phyloP scores from a whole-genome alignment of 306 rosid genomes.

The Lathyrus sativus region DNA sequence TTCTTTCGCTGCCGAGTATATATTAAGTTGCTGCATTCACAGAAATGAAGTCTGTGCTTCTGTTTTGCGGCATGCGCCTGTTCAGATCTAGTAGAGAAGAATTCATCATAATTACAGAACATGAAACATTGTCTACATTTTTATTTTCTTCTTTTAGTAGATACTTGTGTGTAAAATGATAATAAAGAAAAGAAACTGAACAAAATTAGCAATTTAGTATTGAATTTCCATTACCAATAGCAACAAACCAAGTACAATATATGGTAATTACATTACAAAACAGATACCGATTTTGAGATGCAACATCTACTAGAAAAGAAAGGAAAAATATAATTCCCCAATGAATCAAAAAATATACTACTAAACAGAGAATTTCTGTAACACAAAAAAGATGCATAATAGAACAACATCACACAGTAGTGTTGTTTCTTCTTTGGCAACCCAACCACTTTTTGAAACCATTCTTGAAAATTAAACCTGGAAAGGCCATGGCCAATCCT shows the following conservation, averaged over 20 bases:
- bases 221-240: not conserved
- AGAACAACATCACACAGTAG: not conserved
- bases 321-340: constrained; percentile 28
- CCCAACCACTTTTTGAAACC: not conserved
- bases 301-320: no score
- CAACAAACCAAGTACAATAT: not conserved
- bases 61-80: no score
- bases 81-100: no score
- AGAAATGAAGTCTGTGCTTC: no score
- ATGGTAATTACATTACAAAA: not conserved
- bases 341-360: constrained; percentile 19
- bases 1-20: no score
- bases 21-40: no score
- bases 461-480: constrained; percentile 49
- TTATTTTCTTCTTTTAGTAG: no score
- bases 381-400: not conserved
- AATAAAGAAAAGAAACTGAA: no score
- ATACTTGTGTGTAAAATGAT: no score
- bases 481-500: constrained; percentile 96
- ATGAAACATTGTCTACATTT: no score
- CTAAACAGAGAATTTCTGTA: constrained; percentile 7
- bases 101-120: no score
- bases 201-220: not conserved
- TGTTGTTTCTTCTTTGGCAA: not conserved
- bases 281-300: not conserved